phyloP scores from a whole-genome alignment of 495 filamentous ascomycete species.

The Penicillium samsonianum region DNA sequence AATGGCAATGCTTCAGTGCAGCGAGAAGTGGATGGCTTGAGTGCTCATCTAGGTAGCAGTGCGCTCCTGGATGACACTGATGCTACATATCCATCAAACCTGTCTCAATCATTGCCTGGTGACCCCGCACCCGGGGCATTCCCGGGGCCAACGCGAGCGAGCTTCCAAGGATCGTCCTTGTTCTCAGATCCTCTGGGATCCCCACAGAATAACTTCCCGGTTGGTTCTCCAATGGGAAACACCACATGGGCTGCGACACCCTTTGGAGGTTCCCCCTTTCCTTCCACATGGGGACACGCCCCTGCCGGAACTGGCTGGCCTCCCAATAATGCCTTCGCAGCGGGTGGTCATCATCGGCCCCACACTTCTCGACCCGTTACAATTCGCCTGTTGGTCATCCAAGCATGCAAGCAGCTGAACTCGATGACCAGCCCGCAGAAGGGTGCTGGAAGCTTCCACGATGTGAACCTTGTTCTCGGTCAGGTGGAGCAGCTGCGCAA shows the following conservation, averaged over 20 bases:
- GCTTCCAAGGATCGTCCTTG: conserved; percentile 49
- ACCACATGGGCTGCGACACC: conserved; percentile 43
- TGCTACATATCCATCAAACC: conserved; percentile 47
- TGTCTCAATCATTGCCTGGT: conserved; percentile 45
- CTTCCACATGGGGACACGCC: conserved; percentile 21
- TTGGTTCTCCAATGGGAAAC: conserved; percentile 37
- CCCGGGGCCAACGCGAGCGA: conserved; percentile 43
- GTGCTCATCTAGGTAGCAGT: conserved; percentile 85
- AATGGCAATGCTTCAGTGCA: conserved; percentile 38
- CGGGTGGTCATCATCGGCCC: conserved; percentile 45
- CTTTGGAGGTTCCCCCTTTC: conserved; percentile 46
- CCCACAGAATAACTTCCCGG: conserved; percentile 38
- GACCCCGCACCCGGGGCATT: conserved; percentile 34
- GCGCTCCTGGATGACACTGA: conserved; percentile 86
- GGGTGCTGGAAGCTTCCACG: conserved; percentile 57
- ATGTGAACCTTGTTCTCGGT: conserved; percentile 63
- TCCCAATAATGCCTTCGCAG: conserved; percentile 50
- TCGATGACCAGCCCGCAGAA: conserved; percentile 38
- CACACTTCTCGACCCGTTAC: conserved; percentile 54
- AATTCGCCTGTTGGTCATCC: conserved; percentile 59
- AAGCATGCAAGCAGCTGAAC: conserved; percentile 60
- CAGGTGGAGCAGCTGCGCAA: conserved; percentile 64
- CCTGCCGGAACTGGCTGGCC: conserved; percentile 51
- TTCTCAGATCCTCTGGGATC: conserved; percentile 53
- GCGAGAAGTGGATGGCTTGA: conserved; percentile 69